Conservation (phyloP, 805 yeast species). For the Lipomyces lipofer region DNA sequence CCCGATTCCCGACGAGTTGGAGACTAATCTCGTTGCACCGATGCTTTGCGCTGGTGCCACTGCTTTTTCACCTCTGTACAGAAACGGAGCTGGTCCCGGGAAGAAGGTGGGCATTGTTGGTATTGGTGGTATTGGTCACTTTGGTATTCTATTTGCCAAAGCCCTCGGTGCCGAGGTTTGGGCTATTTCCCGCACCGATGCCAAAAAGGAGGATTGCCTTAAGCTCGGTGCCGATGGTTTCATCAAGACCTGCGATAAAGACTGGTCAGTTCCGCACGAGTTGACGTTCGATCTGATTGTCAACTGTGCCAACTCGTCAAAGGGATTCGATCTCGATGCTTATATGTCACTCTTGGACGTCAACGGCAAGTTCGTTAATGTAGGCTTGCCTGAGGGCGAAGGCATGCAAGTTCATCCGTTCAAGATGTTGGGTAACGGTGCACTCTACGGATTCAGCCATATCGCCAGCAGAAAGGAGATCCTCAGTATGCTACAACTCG, state of each 20-base stretch:
- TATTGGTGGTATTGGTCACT: slow-evolving; percentile 66
- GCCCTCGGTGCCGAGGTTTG: slow-evolving; percentile 66
- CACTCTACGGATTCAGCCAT: slow-evolving; percentile 59
- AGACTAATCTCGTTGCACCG: slow-evolving; percentile 62
- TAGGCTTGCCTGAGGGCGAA: slow-evolving; percentile 57
- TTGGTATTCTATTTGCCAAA: slow-evolving; percentile 56
- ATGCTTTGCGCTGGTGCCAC: slow-evolving; percentile 77
- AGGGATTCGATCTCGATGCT: slow-evolving; percentile 49
- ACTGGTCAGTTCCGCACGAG: slow-evolving; percentile 39
- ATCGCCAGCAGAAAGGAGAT: slow-evolving; percentile 66
- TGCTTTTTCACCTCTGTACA: slow-evolving; percentile 60
- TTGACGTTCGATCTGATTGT: slow-evolving; percentile 52
- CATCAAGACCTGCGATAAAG: slow-evolving; percentile 49
- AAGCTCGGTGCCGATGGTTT: slow-evolving; percentile 57
- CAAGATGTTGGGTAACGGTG: slow-evolving; percentile 35
- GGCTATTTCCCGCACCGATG: slow-evolving; percentile 54
- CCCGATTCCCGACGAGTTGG: slow-evolving; percentile 57
- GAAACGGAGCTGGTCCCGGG: slow-evolving; percentile 50
- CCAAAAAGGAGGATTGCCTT: slow-evolving; percentile 53
- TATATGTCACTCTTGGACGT: slow-evolving; percentile 55
- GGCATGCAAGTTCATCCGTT: slow-evolving; percentile 19
- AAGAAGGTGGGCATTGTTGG: slow-evolving; percentile 54
- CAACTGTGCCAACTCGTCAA: slow-evolving; percentile 55
- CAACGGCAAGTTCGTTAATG: slow-evolving; percentile 58
- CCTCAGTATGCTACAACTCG: slow-evolving; percentile 61